Percentiles rank a stretch among this genome's conserved stretches.
These are phyloP conservation scores for Paraphoma chrysanthemicola DNA, from an alignment of 2,329 filamentous ascomycete genomes.

Conservation along the genomic window DNA sequence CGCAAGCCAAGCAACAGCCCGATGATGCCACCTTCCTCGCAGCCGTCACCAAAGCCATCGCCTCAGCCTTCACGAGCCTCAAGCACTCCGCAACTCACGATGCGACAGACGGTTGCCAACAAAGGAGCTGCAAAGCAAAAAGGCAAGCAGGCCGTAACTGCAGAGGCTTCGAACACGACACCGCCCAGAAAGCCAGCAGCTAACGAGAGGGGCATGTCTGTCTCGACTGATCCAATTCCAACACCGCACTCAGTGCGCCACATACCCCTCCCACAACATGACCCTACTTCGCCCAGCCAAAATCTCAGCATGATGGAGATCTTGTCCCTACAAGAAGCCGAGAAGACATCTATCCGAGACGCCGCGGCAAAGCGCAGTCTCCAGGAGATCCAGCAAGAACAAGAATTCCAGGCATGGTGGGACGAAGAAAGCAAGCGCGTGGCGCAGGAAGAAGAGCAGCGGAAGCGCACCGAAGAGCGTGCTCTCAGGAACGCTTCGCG, in stretches of 20 bases:
- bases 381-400: slow-evolving; percentile 94
- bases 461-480: slow-evolving; percentile 45
- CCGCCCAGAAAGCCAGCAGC: slow-evolving; percentile 32
- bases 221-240: slow-evolving; percentile 42
- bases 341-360: slow-evolving; percentile 83
- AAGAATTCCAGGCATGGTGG: slow-evolving; percentile 98
- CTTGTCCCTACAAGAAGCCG: slow-evolving; percentile 81
- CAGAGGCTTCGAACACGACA: slow-evolving; percentile 24
- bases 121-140: slow-evolving; percentile 35
- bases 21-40: slow-evolving; percentile 11
- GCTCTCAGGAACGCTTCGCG: slow-evolving; percentile 26
- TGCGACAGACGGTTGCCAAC: slow-evolving; percentile 64
- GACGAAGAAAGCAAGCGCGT: slow-evolving; percentile 80
- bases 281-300: slow-evolving; percentile 67
- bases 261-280: slow-evolving; percentile 61
- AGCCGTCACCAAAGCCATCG: slow-evolving; percentile 17
- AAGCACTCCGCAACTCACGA: slow-evolving; percentile 62
- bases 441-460: slow-evolving; percentile 64
- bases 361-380: slow-evolving; percentile 86
- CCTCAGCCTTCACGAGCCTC: slow-evolving; percentile 24
- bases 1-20: slow-evolving; percentile 36
- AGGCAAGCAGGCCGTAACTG: slow-evolving; percentile 21
- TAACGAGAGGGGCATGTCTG: slow-evolving; percentile 43
- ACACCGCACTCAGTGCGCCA: slow-evolving; percentile 57
- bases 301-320: slow-evolving; percentile 87